Evolutionary conservation across 2,329 filamentous ascomycete species (phyloP).

Genomic region (Clarireedia homoeocarpa): DNA sequence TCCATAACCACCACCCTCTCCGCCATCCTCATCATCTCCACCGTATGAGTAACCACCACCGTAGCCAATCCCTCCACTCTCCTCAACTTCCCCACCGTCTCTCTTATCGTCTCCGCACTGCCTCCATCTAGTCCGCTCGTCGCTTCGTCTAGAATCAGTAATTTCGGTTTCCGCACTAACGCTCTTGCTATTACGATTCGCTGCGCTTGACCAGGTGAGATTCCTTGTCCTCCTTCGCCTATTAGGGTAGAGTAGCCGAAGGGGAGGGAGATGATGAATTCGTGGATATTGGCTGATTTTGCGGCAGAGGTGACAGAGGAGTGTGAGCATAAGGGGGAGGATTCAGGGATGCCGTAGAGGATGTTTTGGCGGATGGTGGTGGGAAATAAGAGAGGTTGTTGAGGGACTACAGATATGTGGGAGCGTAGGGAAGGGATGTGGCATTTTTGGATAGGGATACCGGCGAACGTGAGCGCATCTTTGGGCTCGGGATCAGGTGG

Average conservation of each 20-base stretch:
- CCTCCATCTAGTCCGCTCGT: conserved; percentile 72
- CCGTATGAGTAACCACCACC: conserved; percentile 73
- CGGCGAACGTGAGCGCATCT: conserved; percentile 41
- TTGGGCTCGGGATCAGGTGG: conserved; percentile 23
- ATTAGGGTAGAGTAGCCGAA: conserved; percentile 64
- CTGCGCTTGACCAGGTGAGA: conserved; percentile 80
- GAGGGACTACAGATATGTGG: conserved; percentile 60
- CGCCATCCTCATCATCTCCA: conserved; percentile 79
- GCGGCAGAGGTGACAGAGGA: conserved; percentile 44
- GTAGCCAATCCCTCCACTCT: conserved; percentile 51
- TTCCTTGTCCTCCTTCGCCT: conserved; percentile 64
- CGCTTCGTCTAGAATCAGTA: conserved; percentile 81
- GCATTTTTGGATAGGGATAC: conserved; percentile 47
- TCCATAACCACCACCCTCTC: conserved; percentile 68
- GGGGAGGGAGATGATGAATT: conserved; percentile 67
- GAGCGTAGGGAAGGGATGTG: conserved; percentile 53
- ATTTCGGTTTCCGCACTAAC: conserved; percentile 58
- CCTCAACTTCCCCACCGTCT: conserved; percentile 48
- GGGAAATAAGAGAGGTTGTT: conserved; percentile 70
- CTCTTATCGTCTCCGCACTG: conserved; percentile 55
- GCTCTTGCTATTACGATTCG: conserved; percentile 75
- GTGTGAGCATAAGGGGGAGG: conserved; percentile 41
- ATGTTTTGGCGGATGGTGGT: conserved; percentile 74
- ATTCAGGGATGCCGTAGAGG: conserved; percentile 59
- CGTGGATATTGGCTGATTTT: conserved; percentile 57